A percentile compares a stretch with the other conserved stretches of the same genome.
These are phyloP conservation scores for Sclerotinia nivalis DNA, from an alignment of 2,329 filamentous ascomycete species.

Conservation along the genomic window DNA sequence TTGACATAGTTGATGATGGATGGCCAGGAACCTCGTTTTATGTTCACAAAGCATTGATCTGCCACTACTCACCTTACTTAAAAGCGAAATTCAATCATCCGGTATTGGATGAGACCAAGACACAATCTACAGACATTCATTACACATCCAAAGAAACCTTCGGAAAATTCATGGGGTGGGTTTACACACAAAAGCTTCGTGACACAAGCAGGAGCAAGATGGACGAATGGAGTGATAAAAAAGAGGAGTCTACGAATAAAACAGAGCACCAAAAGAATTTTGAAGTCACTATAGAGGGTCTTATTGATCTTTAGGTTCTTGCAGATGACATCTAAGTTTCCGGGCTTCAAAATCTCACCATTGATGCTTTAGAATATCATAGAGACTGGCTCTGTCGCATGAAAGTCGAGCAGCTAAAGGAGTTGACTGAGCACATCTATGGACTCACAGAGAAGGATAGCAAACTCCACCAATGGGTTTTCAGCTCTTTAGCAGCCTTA, in stretches of 20 bases:
- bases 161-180: background rate
- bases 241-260: no score
- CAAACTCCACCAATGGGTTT: background rate
- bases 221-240: background rate
- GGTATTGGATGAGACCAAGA: background rate
- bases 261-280: background rate
- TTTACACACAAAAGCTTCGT: background rate
- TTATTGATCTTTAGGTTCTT: background rate
- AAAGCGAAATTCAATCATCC: background rate
- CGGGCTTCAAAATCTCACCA: background rate
- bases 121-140: rapidly evolving
- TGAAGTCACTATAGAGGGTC: no score
- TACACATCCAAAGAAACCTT: rapidly evolving
- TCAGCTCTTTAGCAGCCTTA: background rate
- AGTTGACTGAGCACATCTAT: background rate
- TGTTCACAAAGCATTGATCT: background rate
- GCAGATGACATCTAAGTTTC: background rate
- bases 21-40: no score
- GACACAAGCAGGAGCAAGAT: rapidly evolving
- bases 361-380: background rate
- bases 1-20: background rate
- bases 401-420: rapidly evolving
- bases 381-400: background rate
- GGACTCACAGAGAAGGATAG: background rate
- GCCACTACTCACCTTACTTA: background rate